Percentiles rank a stretch among this genome's conserved stretches.
phyloP scores from a whole-genome alignment of 1,139 yeast species.

The Taphrina communis region DNA sequence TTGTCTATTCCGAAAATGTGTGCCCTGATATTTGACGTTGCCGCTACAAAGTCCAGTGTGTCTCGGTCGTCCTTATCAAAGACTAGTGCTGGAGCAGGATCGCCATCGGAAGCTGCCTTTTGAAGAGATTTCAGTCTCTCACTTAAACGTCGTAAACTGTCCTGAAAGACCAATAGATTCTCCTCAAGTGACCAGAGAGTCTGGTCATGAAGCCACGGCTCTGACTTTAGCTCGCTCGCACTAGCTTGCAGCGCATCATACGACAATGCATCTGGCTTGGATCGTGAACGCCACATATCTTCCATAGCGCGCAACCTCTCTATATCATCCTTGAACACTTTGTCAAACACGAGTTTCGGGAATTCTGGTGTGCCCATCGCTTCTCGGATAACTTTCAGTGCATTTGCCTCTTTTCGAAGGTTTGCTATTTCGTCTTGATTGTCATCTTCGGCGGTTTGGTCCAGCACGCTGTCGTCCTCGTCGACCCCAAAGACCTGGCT shows the following conservation, averaged over 20 bases:
- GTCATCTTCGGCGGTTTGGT: conserved; percentile 63
- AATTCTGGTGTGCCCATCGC: conserved; percentile 53
- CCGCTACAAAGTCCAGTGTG: conserved; percentile 82
- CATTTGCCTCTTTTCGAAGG: conserved; percentile 74
- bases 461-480: conserved; percentile 51
- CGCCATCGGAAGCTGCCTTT: conserved; percentile 49
- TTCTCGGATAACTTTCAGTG: conserved; percentile 67
- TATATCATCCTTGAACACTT: conserved; percentile 72
- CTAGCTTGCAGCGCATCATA: conserved; percentile 49
- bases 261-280: conserved; percentile 68
- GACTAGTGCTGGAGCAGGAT: conserved; percentile 53
- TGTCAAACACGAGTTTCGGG: conserved; percentile 53
- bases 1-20: conserved; percentile 70
- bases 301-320: conserved; percentile 73
- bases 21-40: conserved; percentile 85
- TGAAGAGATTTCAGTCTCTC: conserved; percentile 61
- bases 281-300: conserved; percentile 76
- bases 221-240: conserved; percentile 46
- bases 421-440: conserved; percentile 66
- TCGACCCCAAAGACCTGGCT: conserved; percentile 74
- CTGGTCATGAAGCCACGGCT: conserved; percentile 61
- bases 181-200: conserved; percentile 67
- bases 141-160: conserved; percentile 50
- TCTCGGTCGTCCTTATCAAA: conserved; percentile 97
- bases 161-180: conserved; percentile 65